A percentile compares a stretch with the other conserved stretches of the same genome.
phyloP scores from a whole-genome alignment of 805 yeast species.

The Torulaspora delbrueckii region DNA sequence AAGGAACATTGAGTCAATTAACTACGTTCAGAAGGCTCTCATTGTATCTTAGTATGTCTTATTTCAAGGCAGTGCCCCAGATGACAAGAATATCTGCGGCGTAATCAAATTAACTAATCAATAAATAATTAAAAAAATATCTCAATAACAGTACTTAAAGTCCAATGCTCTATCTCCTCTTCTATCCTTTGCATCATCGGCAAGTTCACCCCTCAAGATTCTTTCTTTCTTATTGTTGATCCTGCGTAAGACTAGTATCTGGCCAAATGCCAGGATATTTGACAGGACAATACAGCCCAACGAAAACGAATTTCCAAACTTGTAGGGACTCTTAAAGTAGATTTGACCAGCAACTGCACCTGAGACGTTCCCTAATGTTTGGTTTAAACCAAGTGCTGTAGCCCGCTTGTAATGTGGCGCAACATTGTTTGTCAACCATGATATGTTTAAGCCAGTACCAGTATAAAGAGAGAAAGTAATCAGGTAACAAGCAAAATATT shows the following conservation, averaged over 20 bases:
- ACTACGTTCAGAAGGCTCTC: too few relatives aligned
- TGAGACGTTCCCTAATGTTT: slow-evolving; percentile 42
- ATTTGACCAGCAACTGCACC: slow-evolving; percentile 45
- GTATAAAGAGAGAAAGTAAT: slow-evolving; percentile 37
- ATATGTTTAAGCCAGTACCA: slow-evolving; percentile 38
- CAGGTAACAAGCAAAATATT: slow-evolving; percentile 38
- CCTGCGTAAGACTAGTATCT: slow-evolving; percentile 15
- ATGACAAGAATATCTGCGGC: too few relatives aligned
- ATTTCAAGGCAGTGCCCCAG: too few relatives aligned
- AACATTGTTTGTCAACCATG: slow-evolving; percentile 43
- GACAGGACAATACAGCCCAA: slow-evolving; percentile 35
- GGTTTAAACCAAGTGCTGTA: slow-evolving; percentile 41
- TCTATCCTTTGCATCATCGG: slow-evolving; percentile 18
- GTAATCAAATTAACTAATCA: too few relatives aligned
- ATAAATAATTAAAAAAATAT: slow-evolving; percentile 1
- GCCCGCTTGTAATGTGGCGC: slow-evolving; percentile 43
- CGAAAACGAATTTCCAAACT: slow-evolving; percentile 40
- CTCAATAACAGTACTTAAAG: slow-evolving; percentile 19
- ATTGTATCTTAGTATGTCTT: too few relatives aligned
- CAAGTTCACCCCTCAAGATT: slow-evolving; percentile 22
- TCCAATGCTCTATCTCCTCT: slow-evolving; percentile 28
- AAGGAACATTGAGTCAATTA: too few relatives aligned
- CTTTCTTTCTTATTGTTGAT: slow-evolving; percentile 15
- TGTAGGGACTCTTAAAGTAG: slow-evolving; percentile 39
- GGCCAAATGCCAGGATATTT: slow-evolving; percentile 17